A percentile compares a stretch with the other conserved stretches of the same genome.
phyloP scores from a whole-genome alignment of 192 early-diverging fungal species.

The Paraglomus brasilianum region DNA sequence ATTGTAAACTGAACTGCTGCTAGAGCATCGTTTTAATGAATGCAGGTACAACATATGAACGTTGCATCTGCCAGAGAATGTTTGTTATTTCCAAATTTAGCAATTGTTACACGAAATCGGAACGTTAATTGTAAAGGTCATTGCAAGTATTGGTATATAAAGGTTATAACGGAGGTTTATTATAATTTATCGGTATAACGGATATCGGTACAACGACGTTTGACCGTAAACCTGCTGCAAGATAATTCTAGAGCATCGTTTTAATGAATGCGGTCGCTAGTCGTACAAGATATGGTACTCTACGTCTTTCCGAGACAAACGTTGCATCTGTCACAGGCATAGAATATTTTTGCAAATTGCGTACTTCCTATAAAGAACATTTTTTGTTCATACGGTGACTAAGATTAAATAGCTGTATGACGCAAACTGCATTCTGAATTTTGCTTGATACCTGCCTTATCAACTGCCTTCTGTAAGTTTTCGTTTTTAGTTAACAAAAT shows the following conservation, averaged over 20 bases:
- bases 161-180: no score
- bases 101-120: no score
- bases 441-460: conserved; percentile 41
- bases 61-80: conserved; percentile 53
- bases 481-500: conserved; percentile 69
- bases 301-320: conserved; percentile 49
- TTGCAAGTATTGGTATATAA: no score
- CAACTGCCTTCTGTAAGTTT: conserved; percentile 52
- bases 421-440: background rate
- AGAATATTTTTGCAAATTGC: conserved; percentile 43
- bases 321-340: conserved; percentile 49
- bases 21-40: conserved; percentile 64
- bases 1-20: no score
- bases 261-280: conserved; percentile 55
- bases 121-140: no score
- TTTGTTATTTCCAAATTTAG: no score
- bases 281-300: conserved; percentile 53
- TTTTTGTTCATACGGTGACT: background rate
- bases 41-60: conserved; percentile 53
- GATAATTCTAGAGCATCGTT: conserved; percentile 56
- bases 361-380: conserved; percentile 48
- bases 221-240: no score
- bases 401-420: background rate
- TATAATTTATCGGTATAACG: no score
- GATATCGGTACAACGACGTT: no score